Evolutionary conservation across 1,139 yeast genomes (phyloP), one percentile per base, ranked within the genome.

Genomic region (Saccharomyces hybrid): DNA sequence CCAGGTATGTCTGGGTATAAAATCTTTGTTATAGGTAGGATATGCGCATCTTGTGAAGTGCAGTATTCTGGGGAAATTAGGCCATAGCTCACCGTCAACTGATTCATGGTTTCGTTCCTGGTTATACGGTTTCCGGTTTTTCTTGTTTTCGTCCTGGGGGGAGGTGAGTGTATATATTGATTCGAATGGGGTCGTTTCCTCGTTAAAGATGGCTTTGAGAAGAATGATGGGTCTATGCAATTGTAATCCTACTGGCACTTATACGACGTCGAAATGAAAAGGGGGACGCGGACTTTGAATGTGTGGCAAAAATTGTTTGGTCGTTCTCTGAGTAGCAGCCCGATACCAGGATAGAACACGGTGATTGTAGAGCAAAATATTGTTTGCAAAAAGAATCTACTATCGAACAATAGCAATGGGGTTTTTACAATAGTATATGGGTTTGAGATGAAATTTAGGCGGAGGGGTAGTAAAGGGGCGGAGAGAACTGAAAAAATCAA

Each of bases 1-100:
- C 62, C 55, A 6, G 61, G 51, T 11, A 51, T 14, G 53, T 53
- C 53, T 23, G 65, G 61, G 55, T 57, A 47, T 51, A 62, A 50
- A 53, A 67, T 63, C 51, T 65, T 65, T 28, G 67, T 63, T 48
- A 68, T 60, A 47, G 77, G 76, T 25, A 72, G 60, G 16, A 62
- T 66, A 56, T 63, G 72, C 20, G 57, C 50, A 26, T 63, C 61
- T 49, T 56, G 59, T 9, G 60, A 57, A n/a, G 59, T 49, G n/a
- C 59, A 57, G 11, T 61, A 51, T 27, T 60, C 64, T 4, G 68
- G 66, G 32, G 67, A 61, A 26, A 64, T 51, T 25, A 68, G 55
- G 25, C 70, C 71, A 56, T 67, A 68, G 47, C 69, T 64, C 5
- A 68, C 59, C 26, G 70, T 65, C 47, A 63, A 59, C 48, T 62